phyloP scores from a whole-genome alignment of 2,329 filamentous ascomycete genomes.

The Meredithiella fracta region DNA sequence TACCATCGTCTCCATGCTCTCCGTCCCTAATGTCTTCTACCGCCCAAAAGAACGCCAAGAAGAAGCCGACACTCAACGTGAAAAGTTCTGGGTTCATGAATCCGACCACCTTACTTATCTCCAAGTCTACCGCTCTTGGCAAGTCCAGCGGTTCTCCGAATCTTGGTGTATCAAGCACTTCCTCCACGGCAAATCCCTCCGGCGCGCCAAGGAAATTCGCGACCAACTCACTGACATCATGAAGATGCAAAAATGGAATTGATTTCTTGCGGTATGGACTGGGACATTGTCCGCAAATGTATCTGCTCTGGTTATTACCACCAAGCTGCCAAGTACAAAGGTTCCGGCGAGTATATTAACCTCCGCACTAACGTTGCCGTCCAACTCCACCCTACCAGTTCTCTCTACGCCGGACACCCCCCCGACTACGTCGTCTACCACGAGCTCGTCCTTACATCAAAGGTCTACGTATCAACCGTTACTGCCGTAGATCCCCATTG shows the following conservation, averaged over 20 bases:
- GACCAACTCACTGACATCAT: constrained; percentile 91
- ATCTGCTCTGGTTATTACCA: constrained; percentile 98
- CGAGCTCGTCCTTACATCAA: constrained; percentile 88
- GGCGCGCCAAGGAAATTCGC: constrained; percentile 81
- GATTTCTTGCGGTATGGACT: constrained; percentile 82
- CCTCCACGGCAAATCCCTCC: constrained; percentile 82
- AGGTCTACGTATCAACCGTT: constrained; percentile 96
- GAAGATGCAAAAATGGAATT: constrained; percentile 74
- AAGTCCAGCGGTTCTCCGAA: constrained; percentile 74
- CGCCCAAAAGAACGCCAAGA: constrained; percentile 91
- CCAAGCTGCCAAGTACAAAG: constrained; percentile 89
- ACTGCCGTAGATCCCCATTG: constrained; percentile 93
- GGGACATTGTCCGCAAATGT: constrained; percentile 88
- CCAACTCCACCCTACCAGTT: constrained; percentile 83
- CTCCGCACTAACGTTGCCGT: constrained; percentile 86
- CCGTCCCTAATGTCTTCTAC: constrained; percentile 92
- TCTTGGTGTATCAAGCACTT: constrained; percentile 90
- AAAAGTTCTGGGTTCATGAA: constrained; percentile 97
- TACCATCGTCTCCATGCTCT: constrained; percentile 95
- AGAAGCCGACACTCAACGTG: constrained; percentile 83
- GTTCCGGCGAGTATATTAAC: constrained; percentile 94
- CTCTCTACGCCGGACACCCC: constrained; percentile 84
- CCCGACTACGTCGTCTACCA: constrained; percentile 98
- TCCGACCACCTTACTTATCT: constrained; percentile 92
- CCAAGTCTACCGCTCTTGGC: constrained; percentile 93